Percentiles rank a stretch among this genome's conserved stretches.
Evolutionary conservation across 768 basidiomycete species (phyloP).

Genomic region (Boletus pseudo-olivaceus): DNA sequence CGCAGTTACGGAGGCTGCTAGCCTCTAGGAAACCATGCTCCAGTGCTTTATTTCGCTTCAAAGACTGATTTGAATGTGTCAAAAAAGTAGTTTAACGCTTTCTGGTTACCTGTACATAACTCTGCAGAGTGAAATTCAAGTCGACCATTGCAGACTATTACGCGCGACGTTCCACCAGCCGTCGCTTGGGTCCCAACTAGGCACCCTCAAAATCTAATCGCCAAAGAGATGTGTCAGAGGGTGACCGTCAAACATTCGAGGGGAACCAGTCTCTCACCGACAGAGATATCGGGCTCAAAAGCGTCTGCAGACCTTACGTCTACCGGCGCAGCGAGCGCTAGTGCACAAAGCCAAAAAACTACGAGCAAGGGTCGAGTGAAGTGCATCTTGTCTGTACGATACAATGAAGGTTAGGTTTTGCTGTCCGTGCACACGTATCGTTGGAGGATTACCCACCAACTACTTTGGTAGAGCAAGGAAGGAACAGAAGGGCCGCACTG

Average conservation of each 20-base stretch:
- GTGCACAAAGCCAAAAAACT: background rate
- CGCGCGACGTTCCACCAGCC: background rate
- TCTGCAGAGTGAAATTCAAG: background rate
- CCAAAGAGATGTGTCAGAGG: background rate
- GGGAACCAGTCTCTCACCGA: background rate
- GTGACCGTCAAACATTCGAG: background rate
- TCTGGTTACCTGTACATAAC: background rate
- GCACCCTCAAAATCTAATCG: background rate
- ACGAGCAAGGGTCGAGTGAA: background rate
- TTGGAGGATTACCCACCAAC: background rate
- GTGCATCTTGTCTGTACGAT: background rate
- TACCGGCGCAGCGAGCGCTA: background rate
- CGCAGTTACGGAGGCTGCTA: no score
- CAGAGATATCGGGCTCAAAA: no score
- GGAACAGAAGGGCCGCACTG: background rate
- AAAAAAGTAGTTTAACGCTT: background rate
- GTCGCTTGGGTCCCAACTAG: background rate
- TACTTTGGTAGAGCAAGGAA: background rate
- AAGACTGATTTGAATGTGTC: no score
- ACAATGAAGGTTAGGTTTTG: background rate
- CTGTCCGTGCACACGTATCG: background rate
- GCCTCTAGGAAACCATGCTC: no score
- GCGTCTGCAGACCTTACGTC: background rate
- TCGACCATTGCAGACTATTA: no score
- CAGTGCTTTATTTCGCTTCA: no score